Percentiles rank a stretch among this genome's conserved stretches.
phyloP scores from a whole-genome alignment of 2,329 filamentous ascomycete genomes.

The Ophiocordyceps unilateralis region DNA sequence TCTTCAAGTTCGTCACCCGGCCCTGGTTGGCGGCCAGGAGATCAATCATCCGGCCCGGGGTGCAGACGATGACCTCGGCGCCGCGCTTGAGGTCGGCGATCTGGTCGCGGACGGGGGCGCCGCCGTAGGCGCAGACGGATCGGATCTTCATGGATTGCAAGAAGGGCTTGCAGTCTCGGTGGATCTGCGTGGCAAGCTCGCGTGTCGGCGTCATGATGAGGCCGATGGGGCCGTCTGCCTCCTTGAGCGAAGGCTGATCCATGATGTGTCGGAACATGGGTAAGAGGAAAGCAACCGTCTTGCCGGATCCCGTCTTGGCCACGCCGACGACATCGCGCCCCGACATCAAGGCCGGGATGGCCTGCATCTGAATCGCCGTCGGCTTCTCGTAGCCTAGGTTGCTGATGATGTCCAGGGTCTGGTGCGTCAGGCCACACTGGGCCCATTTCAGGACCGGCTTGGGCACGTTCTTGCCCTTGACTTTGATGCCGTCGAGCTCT shows the following conservation, averaged over 20 bases:
- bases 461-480: conserved; percentile 72
- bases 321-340: conserved; percentile 91
- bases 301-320: conserved; percentile 93
- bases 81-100: conserved; percentile 93
- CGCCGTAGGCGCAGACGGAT: conserved; percentile 84
- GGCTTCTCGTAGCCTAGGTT: conserved; percentile 72
- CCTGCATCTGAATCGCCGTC: conserved; percentile 89
- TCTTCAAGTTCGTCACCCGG: conserved; percentile 76
- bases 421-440: conserved; percentile 76
- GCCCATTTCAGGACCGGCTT: conserved; percentile 95
- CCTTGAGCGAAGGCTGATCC: conserved; percentile 68
- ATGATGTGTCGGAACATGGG: conserved; percentile 98
- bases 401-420: conserved; percentile 72
- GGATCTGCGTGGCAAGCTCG: conserved; percentile 86
- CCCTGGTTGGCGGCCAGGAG: conserved; percentile 83
- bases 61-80: conserved; percentile 88
- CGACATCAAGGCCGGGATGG: conserved; percentile 88
- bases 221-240: conserved; percentile 72
- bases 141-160: conserved; percentile 71
- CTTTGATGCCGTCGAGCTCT: conserved; percentile 90
- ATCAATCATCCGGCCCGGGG: conserved; percentile 90
- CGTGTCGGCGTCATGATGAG: conserved; percentile 88
- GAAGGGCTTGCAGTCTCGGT: conserved; percentile 88
- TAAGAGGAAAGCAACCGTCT: conserved; percentile 72
- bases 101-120: conserved; percentile 90